Base-by-base conservation (phyloP, 768 basidiomycete genomes). In the Amyloporia xantha region DNA sequence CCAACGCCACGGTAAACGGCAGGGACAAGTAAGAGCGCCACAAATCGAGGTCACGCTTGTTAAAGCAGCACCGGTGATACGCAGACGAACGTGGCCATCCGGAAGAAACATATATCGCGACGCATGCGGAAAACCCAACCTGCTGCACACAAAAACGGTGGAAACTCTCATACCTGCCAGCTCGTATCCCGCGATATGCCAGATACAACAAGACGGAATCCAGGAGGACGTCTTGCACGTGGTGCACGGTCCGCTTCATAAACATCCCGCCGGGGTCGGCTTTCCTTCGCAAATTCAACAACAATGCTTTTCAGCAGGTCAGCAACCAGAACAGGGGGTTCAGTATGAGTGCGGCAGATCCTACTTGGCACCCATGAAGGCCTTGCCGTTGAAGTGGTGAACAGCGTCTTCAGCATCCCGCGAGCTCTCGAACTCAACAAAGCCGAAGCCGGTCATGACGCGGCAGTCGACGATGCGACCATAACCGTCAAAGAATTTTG, bases 91-190 rank as follows among this genome's bases (percentile, higher is more conserved):
- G n/a, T n/a, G n/a, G n/a, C n/a, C n/a, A n/a, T n/a, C n/a, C n/a
- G n/a, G n/a, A n/a, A n/a, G n/a, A n/a, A n/a, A n/a, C n/a, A n/a
- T n/a, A n/a, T n/a, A n/a, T n/a, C n/a, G n/a, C n/a, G n/a, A n/a
- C n/a, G n/a, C n/a, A n/a, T n/a, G n/a, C n/a, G n/a, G n/a, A n/a
- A n/a, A n/a, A n/a, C n/a, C n/a, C n/a, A n/a, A n/a, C n/a, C n/a
- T n/a, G n/a, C n/a, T n/a, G n/a, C n/a, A n/a, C n/a, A n/a, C n/a
- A n/a, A n/a, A n/a, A n/a, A n/a, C n/a, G n/a, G n/a, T n/a, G n/a
- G n/a, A n/a, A n/a, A n/a, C n/a, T n/a, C n/a, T 69, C 87, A 72
- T 82, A 98, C 94, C 92, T 98, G 94, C 94, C 94, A 98, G 68
- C 93, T 96, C 40, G 92, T 95, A 64, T 94, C 90, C 64, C 87